Evolutionary conservation across 345 rosid genomes (phyloP).

Genomic region (Ailanthus altissimus): DNA sequence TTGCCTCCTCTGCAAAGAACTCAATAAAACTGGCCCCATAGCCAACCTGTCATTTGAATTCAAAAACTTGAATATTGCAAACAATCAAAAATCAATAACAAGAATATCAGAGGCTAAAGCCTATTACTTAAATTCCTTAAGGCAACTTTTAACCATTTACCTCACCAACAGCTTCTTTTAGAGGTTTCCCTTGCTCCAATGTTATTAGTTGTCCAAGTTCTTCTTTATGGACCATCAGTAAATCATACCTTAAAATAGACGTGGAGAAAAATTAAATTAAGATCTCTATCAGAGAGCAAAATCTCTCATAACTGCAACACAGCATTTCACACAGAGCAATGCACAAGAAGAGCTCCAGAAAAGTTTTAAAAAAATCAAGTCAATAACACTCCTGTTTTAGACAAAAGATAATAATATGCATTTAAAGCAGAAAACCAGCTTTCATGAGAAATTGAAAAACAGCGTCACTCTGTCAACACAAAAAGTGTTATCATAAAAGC

Average conservation of each 20-base stretch:
- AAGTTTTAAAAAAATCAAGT: not conserved
- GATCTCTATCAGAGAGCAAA: not conserved
- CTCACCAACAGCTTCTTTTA: constrained; percentile 93
- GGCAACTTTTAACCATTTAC: constrained; percentile 40
- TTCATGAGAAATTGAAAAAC: constrained; percentile 8
- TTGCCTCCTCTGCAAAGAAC: constrained; percentile 91
- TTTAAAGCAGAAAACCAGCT: not conserved
- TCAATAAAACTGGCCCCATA: constrained; percentile 94
- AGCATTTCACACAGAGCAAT: not conserved
- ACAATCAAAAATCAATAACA: not conserved
- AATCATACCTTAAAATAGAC: constrained; percentile 68
- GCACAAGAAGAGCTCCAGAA: not conserved
- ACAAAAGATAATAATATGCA: not conserved
- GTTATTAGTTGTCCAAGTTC: constrained; percentile 94
- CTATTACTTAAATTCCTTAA: constrained; percentile 26
- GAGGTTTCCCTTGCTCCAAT: constrained; percentile 95
- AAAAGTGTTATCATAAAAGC: not conserved
- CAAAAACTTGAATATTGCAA: constrained; percentile 17
- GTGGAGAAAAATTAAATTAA: constrained; percentile 15
- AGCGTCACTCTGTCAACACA: not conserved
- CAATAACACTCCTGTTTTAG: not conserved
- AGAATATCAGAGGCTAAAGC: constrained; percentile 16
- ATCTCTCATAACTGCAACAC: not conserved
- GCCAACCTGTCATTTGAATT: constrained; percentile 56
- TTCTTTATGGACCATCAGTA: constrained; percentile 78